These are phyloP conservation scores for Melanogaster broomeanus DNA, from an alignment of 768 basidiomycete species.

Conservation along the genomic window DNA sequence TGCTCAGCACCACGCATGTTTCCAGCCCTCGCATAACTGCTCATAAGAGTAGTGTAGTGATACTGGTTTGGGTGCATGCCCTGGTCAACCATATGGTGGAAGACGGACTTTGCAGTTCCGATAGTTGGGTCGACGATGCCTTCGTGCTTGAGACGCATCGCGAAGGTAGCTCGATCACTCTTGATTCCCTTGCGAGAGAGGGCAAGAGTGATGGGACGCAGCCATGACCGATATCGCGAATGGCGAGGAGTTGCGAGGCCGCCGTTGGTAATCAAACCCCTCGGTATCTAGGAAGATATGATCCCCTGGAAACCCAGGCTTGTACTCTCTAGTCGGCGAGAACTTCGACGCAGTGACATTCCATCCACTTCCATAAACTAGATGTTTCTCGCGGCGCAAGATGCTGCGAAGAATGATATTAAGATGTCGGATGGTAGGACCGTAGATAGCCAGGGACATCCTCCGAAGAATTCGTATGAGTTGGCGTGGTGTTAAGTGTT, in stretches of 20 bases:
- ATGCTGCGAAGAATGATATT: conserved; percentile 55
- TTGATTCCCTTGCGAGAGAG: conserved; percentile 49
- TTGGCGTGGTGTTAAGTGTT: conserved; percentile 44
- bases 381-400: conserved; percentile 52
- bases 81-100: conserved; percentile 59
- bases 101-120: conserved; percentile 51
- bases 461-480: conserved; percentile 50
- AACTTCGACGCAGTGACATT: conserved; percentile 40
- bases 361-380: conserved; percentile 49
- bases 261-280: conserved; percentile 50
- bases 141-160: conserved; percentile 65
- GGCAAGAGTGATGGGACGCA: conserved; percentile 46
- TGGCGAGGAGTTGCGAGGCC: conserved; percentile 41
- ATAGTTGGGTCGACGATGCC: conserved; percentile 53
- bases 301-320: conserved; percentile 7
- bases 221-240: conserved; percentile 30
- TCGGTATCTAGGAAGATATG: conserved; percentile 22
- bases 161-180: conserved; percentile 58
- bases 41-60: conserved; percentile 76
- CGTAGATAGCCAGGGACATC: conserved; percentile 42
- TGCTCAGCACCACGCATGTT: conserved; percentile 57
- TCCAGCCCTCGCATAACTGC: conserved; percentile 65
- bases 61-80: conserved; percentile 73
- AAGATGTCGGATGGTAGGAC: conserved; percentile 56
- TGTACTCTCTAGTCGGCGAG: conserved; percentile 31